Evolutionary conservation across 352 stramenopile genomes (phyloP).

Genomic region (Phytophthora europaea): DNA sequence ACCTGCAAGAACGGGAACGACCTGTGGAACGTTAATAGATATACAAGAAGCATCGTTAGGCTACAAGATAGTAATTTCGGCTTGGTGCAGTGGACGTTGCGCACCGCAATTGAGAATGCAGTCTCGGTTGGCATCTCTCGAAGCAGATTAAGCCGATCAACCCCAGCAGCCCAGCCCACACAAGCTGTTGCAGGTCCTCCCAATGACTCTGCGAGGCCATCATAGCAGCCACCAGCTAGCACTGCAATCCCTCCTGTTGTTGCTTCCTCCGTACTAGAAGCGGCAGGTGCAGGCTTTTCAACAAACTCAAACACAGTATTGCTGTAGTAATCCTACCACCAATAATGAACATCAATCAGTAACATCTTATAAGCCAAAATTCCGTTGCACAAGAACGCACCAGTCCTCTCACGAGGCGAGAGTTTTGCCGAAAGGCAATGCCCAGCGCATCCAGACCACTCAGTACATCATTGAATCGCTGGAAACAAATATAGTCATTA

Average conservation of each 20-base stretch:
- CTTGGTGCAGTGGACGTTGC: not conserved
- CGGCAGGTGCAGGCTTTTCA: constrained; percentile 43
- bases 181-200: constrained; percentile 70
- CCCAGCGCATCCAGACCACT: constrained; percentile 67
- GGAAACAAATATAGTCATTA: constrained; percentile 7
- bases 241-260: constrained; percentile 72
- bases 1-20: constrained; percentile 71
- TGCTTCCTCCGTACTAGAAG: constrained; percentile 19
- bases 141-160: constrained; percentile 83
- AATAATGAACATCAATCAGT: not conserved
- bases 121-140: constrained; percentile 37
- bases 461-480: constrained; percentile 81
- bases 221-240: constrained; percentile 87
- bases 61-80: not conserved
- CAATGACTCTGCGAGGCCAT: constrained; percentile 75
- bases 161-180: constrained; percentile 87
- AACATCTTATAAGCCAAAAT: not conserved
- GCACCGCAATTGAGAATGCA: constrained; percentile 61
- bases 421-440: constrained; percentile 71
- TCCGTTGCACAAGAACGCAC: constrained; percentile 36
- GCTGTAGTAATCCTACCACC: constrained; percentile 89
- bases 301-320: constrained; percentile 93
- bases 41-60: constrained; percentile 9
- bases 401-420: constrained; percentile 83
- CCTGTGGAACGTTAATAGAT: constrained; percentile 38